phyloP scores from a whole-genome alignment of 2,329 filamentous ascomycete species.

The Aspergillus bombycis region DNA sequence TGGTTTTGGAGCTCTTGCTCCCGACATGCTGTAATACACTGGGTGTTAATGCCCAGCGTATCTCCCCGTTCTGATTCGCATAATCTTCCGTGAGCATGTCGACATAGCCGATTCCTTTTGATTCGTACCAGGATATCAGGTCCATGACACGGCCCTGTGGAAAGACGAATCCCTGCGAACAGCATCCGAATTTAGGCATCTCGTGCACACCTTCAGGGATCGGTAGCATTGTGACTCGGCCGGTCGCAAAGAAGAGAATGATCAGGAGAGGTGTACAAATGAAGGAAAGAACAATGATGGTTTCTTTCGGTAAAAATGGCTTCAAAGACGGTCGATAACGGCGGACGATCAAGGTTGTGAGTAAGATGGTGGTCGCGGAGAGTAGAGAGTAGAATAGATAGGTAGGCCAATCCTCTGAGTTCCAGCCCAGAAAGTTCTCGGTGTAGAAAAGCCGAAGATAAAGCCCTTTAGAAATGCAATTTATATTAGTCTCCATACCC shows the following conservation, averaged over 20 bases:
- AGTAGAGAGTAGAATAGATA: conserved; percentile 42
- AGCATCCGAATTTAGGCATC: conserved; percentile 50
- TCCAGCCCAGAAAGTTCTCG: conserved; percentile 51
- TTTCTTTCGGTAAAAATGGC: conserved; percentile 22
- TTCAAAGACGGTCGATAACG: conserved; percentile 9
- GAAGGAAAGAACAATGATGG: conserved; percentile 30
- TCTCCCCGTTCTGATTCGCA: conserved; percentile 41
- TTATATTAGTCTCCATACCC: neutral
- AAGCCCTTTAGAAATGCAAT: conserved; percentile 28
- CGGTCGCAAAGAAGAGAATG: conserved; percentile 45
- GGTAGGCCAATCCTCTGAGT: conserved; percentile 44
- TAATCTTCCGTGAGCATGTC: conserved; percentile 48
- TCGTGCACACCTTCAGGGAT: conserved; percentile 40
- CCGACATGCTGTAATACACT: conserved; percentile 51
- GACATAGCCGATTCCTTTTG: conserved; percentile 38
- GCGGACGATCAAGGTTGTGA: conserved; percentile 11
- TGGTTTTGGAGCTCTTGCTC: conserved; percentile 40
- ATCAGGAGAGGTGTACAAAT: conserved; percentile 36
- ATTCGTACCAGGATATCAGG: conserved; percentile 36
- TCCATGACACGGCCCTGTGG: conserved; percentile 34
- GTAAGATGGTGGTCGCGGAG: conserved; percentile 1
- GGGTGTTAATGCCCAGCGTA: conserved; percentile 48
- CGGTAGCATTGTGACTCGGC: conserved; percentile 42
- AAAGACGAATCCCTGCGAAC: conserved; percentile 50
- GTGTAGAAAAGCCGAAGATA: conserved; percentile 54